Base-by-base conservation (phyloP, 2,329 filamentous ascomycete species). In the Pseudocercospora macadamiae region DNA sequence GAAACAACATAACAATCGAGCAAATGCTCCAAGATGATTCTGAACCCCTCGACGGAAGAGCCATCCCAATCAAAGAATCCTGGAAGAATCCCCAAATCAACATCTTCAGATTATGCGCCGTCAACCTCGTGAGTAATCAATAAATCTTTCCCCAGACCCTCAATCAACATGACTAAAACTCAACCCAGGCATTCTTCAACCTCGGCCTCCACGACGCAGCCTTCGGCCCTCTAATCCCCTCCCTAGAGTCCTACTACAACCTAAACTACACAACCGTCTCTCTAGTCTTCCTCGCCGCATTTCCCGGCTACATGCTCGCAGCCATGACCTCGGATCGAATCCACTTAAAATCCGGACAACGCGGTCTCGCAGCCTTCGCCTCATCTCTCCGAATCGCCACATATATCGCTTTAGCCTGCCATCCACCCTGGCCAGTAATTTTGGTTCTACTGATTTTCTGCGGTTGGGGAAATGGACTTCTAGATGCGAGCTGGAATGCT, bases 381-480 rank as follows among this genome's bases (percentile, higher is more conserved):
- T 85, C 88, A 0, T 63, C 78, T 8, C 82, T 80, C 58, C 86
- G 88, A 64, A 68, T 89, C 8, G 64, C 84, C 21, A 82, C 86
- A 14, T 90, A 89, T 66, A 72, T 87, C 19, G 76, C 86, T 14
- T 78, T 89, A 55, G 80, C 82, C 4, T 74, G 85, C 8, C 88
- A 89, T 69, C 88, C 87, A 0, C 85, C 86, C 0, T 90, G 85
- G 65, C 82, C 85, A 0, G 82, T 83, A 0, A 74, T 90, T 0
- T 82, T 87, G 1, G 73, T 88, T 9, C 77, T 85, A 25, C 82
- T 86, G 66, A 79, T 86, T 48, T 74, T 90, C 23, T 80, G 83
- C 2, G 88, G 87, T 1, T 85, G 88, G 53, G 88, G 88, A 1
- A 89, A 86, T 69, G 88, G 88, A 3, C 74, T 90, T 6, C 79